Evolutionary conservation across 306 rosid genomes (phyloP).

Genomic region (Casuarina equisetifolia): DNA sequence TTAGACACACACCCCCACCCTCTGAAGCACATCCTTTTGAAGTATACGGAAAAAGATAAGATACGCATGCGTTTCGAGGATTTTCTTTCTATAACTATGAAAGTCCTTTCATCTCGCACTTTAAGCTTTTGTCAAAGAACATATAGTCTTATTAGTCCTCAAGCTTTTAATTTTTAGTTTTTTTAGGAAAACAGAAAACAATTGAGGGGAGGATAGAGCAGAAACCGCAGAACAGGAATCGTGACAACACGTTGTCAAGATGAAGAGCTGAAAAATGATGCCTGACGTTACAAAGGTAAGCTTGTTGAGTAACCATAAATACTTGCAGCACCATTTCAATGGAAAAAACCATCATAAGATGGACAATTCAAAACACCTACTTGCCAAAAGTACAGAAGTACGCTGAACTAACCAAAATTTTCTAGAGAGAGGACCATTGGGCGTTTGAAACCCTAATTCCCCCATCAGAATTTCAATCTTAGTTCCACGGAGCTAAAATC

Average conservation of each 20-base stretch:
- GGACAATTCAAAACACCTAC: not conserved
- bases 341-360: not conserved
- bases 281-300: constrained; percentile 43
- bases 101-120: not conserved
- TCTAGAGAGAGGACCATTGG: not conserved
- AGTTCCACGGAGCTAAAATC: constrained; percentile 13
- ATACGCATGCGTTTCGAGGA: not conserved
- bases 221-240: constrained; percentile 21
- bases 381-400: not conserved
- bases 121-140: no score
- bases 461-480: constrained; percentile 13
- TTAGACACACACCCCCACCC: not conserved
- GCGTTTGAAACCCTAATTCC: not conserved
- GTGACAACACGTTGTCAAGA: constrained; percentile 29
- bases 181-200: not conserved
- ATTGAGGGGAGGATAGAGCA: not conserved
- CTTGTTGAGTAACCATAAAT: constrained; percentile 14
- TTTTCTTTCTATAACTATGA: constrained; percentile 43
- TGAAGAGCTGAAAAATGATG: constrained; percentile 32
- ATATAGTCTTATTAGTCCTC: no score
- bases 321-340: constrained; percentile 7
- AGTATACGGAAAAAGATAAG: not conserved
- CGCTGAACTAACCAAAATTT: not conserved
- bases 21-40: not conserved
- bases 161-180: no score